Percentiles rank a stretch among this genome's conserved stretches.
These are phyloP conservation scores for Excoecaria agallocha DNA, from an alignment of 345 rosid genomes.

Conservation along the genomic window DNA sequence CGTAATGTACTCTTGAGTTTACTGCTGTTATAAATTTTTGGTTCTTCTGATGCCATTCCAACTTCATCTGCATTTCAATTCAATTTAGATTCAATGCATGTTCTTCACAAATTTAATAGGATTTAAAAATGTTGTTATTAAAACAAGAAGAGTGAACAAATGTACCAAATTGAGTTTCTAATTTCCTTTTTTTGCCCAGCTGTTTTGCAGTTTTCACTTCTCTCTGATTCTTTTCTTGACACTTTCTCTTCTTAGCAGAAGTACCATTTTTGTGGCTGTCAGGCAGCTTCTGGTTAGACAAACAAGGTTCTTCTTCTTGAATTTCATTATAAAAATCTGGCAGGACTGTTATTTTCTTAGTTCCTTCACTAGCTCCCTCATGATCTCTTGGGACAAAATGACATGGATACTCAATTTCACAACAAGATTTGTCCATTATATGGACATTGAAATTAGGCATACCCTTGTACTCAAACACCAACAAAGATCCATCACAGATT, in stretches of 20 bases:
- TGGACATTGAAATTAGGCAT: slow-evolving; percentile 3
- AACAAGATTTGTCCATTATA: slow-evolving; percentile 3
- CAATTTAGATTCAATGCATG: too few relatives aligned
- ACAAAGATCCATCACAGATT: not conserved
- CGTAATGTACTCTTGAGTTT: not conserved
- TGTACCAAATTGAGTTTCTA: not conserved
- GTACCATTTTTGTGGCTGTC: not conserved
- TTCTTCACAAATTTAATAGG: too few relatives aligned
- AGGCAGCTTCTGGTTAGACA: too few relatives aligned
- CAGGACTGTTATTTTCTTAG: too few relatives aligned
- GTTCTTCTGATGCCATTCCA: not conserved
- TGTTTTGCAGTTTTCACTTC: not conserved
- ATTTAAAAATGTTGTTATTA: too few relatives aligned
- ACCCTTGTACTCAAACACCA: slow-evolving; percentile 11
- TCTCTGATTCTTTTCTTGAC: too few relatives aligned
- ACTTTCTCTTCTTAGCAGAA: not conserved
- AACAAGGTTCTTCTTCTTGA: too few relatives aligned
- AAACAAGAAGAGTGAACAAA: too few relatives aligned
- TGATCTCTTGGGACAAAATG: not conserved
- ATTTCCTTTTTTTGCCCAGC: not conserved
- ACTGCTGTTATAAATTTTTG: not conserved
- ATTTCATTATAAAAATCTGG: too few relatives aligned
- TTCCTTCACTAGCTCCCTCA: too few relatives aligned
- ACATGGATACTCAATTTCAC: not conserved
- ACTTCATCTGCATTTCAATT: not conserved